Conservation (phyloP, 495 filamentous ascomycete genomes). For the Apodospora peruviana region DNA sequence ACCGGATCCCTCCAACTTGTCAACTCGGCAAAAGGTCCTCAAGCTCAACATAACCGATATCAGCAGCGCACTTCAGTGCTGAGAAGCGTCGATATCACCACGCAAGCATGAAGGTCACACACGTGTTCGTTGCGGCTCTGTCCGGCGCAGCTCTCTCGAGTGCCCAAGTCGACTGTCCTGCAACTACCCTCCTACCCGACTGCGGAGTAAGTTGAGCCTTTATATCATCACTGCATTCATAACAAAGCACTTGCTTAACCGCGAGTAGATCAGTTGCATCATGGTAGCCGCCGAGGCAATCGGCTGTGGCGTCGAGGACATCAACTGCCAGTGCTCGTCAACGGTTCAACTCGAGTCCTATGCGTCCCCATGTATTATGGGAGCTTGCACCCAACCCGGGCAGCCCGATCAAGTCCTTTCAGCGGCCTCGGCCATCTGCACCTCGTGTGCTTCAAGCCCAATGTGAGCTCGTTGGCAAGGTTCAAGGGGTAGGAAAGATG, state of each 20-base stretch:
- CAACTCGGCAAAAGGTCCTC: too few species aligned
- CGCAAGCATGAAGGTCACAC: slow-evolving; percentile 4
- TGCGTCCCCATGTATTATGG: neutral
- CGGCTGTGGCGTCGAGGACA: slow-evolving; percentile 1
- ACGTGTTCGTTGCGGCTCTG: neutral
- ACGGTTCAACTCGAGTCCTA: neutral
- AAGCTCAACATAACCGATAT: too few species aligned
- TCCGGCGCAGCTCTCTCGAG: neutral
- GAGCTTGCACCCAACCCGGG: neutral
- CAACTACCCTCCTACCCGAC: neutral
- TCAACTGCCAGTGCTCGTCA: slow-evolving; percentile 8
- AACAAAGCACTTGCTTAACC: neutral
- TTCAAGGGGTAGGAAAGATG: too few species aligned
- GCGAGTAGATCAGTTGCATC: neutral
- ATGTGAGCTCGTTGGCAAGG: too few species aligned
- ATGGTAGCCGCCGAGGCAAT: neutral
- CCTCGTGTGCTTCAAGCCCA: too few species aligned
- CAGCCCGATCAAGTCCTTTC: neutral
- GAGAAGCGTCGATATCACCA: too few species aligned
- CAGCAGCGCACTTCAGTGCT: too few species aligned
- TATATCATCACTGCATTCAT: neutral
- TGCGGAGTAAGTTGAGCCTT: slow-evolving; percentile 3
- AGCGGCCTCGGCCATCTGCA: slow-evolving; percentile 1
- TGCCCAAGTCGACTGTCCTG: neutral
- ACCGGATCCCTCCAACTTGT: too few species aligned